phyloP scores from a whole-genome alignment of 169 alveolate species.

The Cyclospora cayetanensis region DNA sequence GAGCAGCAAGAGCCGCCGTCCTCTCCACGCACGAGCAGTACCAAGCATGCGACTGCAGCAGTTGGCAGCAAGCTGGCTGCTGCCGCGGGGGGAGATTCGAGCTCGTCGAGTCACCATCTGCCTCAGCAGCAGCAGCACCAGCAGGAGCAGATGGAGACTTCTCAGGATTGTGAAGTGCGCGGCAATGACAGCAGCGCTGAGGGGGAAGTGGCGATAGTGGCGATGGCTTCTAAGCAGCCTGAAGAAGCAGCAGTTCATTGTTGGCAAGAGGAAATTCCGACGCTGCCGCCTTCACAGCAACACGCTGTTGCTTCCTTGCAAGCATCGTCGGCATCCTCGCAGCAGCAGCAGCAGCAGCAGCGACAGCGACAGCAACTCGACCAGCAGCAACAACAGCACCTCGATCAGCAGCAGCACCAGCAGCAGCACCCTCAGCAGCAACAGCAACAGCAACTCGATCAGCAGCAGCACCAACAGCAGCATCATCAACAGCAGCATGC shows the following conservation, averaged over 20 bases:
- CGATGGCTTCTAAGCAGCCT: neutral
- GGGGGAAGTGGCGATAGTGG: neutral
- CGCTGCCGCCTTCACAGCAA: neutral
- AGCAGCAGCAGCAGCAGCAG: neutral
- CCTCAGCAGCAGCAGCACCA: slow-evolving; percentile 16
- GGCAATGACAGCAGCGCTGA: neutral
- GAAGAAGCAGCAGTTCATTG: neutral
- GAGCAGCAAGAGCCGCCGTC: neutral
- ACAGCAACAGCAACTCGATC: no score
- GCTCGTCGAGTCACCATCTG: no score
- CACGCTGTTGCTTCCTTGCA: neutral
- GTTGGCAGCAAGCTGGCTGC: neutral
- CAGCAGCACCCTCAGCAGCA: no score
- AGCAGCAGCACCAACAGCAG: neutral
- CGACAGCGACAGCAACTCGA: no score
- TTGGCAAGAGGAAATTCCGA: neutral
- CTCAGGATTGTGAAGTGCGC: no score
- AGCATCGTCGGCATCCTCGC: neutral
- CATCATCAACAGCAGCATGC: neutral
- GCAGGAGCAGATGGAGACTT: neutral
- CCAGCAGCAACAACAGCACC: no score
- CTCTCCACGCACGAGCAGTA: neutral
- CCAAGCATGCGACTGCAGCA: neutral
- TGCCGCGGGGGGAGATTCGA: no score
- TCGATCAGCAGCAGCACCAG: neutral